Evolutionary conservation across 139 green algal species (phyloP).

Genomic region (Astrephomene gubernaculifera): DNA sequence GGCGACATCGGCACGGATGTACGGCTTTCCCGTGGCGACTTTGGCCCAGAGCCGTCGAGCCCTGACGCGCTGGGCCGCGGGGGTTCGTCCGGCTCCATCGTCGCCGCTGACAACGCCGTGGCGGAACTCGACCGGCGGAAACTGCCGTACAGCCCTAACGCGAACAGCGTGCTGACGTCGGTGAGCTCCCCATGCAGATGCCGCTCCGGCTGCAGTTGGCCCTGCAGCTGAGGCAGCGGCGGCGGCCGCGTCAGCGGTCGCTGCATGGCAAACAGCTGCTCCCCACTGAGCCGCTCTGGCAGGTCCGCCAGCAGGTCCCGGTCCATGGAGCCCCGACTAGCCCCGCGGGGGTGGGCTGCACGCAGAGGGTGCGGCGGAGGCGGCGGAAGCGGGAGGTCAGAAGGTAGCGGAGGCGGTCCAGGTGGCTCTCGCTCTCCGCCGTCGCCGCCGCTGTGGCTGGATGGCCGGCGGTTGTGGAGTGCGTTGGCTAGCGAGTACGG

Average conservation of each 20-base stretch:
- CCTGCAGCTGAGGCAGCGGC: conserved; percentile 21
- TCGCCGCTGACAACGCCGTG: too few relatives aligned
- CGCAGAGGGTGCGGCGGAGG: neutral
- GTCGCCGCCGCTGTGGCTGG: neutral
- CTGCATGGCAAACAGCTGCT: conserved; percentile 54
- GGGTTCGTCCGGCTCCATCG: too few relatives aligned
- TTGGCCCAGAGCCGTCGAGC: too few relatives aligned
- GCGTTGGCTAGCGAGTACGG: neutral
- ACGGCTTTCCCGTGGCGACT: too few relatives aligned
- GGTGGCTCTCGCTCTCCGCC: conserved; percentile 9
- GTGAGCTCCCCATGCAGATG: conserved; percentile 37
- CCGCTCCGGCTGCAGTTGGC: neutral
- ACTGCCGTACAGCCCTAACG: conserved; percentile 46
- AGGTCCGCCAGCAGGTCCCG: conserved; percentile 5
- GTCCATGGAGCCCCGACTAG: neutral
- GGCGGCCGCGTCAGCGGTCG: neutral
- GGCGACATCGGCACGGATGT: too few relatives aligned
- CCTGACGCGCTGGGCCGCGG: too few relatives aligned
- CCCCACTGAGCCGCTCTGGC: conserved; percentile 28
- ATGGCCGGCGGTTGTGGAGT: neutral
- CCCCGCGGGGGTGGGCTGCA: neutral
- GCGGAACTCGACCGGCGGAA: neutral
- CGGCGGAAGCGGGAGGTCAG: conserved; percentile 31
- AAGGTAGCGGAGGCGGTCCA: neutral
- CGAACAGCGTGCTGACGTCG: conserved; percentile 39